phyloP scores from a whole-genome alignment of 441 rosid genomes.

The Corymbia citriodora region DNA sequence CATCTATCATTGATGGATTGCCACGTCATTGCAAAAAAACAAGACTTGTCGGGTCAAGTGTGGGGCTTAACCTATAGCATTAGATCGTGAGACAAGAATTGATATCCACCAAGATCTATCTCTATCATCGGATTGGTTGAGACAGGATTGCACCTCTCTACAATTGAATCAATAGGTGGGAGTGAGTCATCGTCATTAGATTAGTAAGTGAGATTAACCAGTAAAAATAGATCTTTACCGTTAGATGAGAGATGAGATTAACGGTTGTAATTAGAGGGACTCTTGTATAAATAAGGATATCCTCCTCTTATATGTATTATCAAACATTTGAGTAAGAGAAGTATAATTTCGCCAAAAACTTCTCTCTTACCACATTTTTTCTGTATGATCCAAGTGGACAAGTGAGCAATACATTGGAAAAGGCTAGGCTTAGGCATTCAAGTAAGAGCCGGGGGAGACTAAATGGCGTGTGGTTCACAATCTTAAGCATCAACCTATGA shows the following conservation, averaged over 20 bases:
- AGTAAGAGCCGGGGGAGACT: neutral
- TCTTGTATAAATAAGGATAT: neutral
- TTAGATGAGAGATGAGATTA: neutral
- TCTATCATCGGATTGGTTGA: neutral
- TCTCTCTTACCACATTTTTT: neutral
- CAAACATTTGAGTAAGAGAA: neutral
- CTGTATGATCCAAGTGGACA: neutral
- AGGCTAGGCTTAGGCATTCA: neutral
- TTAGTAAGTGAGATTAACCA: neutral
- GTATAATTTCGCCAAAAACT: neutral
- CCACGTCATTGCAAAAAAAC: neutral
- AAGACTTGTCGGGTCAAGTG: neutral
- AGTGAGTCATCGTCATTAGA: neutral
- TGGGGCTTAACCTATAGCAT: neutral
- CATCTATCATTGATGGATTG: neutral
- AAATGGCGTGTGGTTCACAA: neutral
- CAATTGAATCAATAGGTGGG: neutral
- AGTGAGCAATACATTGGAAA: too few species aligned
- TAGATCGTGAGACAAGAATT: neutral
- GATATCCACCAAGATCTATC: neutral
- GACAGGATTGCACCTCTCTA: neutral
- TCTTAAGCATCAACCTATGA: neutral
- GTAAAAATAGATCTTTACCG: neutral
- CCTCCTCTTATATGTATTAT: rapidly evolving
- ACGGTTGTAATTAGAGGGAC: neutral